phyloP scores from a whole-genome alignment of 1,284 basidiomycete species.

The Rhodotorula sp. region DNA sequence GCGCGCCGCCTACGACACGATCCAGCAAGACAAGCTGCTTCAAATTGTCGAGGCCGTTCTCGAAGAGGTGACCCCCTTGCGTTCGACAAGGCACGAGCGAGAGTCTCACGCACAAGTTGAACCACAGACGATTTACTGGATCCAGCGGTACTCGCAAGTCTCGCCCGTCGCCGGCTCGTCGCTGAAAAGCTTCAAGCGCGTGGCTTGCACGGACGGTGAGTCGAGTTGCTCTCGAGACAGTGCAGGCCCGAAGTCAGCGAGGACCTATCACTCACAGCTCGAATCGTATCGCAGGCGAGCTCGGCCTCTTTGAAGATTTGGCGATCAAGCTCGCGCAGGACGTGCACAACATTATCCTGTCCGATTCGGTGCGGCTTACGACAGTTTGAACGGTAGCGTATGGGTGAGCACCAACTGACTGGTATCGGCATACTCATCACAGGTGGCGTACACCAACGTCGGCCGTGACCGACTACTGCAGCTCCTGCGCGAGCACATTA shows the following conservation, averaged over 20 bases:
- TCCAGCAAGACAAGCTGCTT: slow-evolving; percentile 82
- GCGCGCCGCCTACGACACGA: slow-evolving; percentile 92
- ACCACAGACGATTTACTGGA: slow-evolving; percentile 51
- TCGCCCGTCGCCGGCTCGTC: slow-evolving; percentile 57
- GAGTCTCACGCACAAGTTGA: background rate
- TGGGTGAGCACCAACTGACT: no score
- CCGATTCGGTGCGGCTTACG: slow-evolving; percentile 67
- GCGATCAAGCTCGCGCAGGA: slow-evolving; percentile 65
- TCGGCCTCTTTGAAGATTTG: slow-evolving; percentile 68
- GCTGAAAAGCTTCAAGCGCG: slow-evolving; percentile 60
- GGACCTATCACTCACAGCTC: background rate
- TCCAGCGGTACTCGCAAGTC: slow-evolving; percentile 66
- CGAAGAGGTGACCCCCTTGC: slow-evolving; percentile 61
- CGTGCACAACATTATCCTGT: slow-evolving; percentile 75
- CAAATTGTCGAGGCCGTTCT: slow-evolving; percentile 71
- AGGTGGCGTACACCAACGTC: slow-evolving; percentile 65
- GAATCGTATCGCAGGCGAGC: slow-evolving; percentile 58
- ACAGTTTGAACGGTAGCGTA: no score
- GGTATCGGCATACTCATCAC: background rate
- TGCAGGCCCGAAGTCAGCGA: no score
- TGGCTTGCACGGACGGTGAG: slow-evolving; percentile 67
- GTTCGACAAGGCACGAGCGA: accelerated
- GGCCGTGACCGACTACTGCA: slow-evolving; percentile 62
- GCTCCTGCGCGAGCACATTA: slow-evolving; percentile 84
- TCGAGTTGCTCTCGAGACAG: slow-evolving; percentile 44